Evolutionary conservation across 768 basidiomycete species (phyloP), one percentile per base, ranked within the genome.

Genomic region (Pisolithus orientalis): DNA sequence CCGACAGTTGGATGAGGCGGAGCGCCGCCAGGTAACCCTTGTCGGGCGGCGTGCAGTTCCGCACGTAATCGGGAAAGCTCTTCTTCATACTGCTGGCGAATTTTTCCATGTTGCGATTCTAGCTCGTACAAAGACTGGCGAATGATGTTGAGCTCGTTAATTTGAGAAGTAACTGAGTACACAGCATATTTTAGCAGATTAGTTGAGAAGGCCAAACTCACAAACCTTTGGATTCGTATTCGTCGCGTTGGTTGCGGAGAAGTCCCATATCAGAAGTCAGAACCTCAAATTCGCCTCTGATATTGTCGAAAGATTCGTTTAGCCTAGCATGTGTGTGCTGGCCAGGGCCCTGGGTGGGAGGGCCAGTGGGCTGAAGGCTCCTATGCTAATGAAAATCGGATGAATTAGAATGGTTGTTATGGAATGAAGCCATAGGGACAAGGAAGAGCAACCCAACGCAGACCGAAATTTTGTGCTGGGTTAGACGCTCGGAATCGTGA

Each of bases 121-220:
- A 99, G 84, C 58, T 97, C 93, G 64, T 94, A 94, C 10, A 97
- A 76, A 2, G 88, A 83, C 62, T 92, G 86, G 34, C 93, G 82
- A 62, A 99, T 93, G 63, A 86, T 83, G 59, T 87, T 89, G 50
- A 97, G 75, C 65, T 98, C 95, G 65, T 84, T 87, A 56, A 97
- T 84, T 70, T 98, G 95, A 27, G 76, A 75, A 5, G 80, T 78
- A 46, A 91, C 90, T 91, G 65, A 1, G 24, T 47, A 53, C 25
- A 51, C 47, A 27, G 47, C 9, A 49, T 3, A 47, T 53, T 62
- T 45, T n/a, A 45, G 6, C 51, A 58, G 54, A 39, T 39, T 49
- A 47, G n/a, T 37, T 46, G 34, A 50, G 6, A 25, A 43, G 50
- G 24, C 25, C 39, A 44, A 44, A 29, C 17, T 34, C 24, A 75